Evolutionary conservation across 805 yeast species (phyloP).

Genomic region (Wickerhamiella siamensis): DNA sequence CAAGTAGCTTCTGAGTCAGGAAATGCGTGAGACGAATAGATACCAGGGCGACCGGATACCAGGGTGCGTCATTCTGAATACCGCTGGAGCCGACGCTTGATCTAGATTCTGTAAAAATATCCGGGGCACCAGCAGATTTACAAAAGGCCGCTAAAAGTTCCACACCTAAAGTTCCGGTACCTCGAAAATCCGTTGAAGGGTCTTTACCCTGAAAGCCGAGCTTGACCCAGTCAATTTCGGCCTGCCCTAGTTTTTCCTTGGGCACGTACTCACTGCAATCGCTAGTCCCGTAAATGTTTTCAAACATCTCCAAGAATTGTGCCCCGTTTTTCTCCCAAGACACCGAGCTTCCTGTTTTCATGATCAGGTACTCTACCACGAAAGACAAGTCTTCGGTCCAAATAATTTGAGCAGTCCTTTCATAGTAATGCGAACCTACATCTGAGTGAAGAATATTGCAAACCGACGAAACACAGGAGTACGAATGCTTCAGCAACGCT

Average conservation of each 20-base stretch:
- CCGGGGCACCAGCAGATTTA: constrained; percentile 8
- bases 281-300: too few species aligned
- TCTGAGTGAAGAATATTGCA: neutral
- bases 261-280: too few species aligned
- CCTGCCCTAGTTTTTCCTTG: neutral
- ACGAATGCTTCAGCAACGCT: neutral
- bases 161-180: constrained; percentile 23
- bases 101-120: constrained; percentile 18
- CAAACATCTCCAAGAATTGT: too few species aligned
- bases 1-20: neutral
- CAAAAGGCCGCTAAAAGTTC: constrained; percentile 16
- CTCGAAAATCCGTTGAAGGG: constrained; percentile 28
- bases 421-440: neutral
- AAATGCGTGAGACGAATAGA: constrained; percentile 19
- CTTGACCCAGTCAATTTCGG: constrained; percentile 21
- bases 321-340: too few species aligned
- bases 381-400: neutral
- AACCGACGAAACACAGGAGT: neutral
- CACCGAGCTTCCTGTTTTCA: neutral
- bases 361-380: neutral
- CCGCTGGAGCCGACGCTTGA: constrained; percentile 7
- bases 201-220: constrained; percentile 29
- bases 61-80: constrained; percentile 11
- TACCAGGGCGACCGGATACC: constrained; percentile 25
- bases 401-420: neutral